Conservation (phyloP, 2,329 filamentous ascomycete species). For the Dactylonectria macrodidyma region DNA sequence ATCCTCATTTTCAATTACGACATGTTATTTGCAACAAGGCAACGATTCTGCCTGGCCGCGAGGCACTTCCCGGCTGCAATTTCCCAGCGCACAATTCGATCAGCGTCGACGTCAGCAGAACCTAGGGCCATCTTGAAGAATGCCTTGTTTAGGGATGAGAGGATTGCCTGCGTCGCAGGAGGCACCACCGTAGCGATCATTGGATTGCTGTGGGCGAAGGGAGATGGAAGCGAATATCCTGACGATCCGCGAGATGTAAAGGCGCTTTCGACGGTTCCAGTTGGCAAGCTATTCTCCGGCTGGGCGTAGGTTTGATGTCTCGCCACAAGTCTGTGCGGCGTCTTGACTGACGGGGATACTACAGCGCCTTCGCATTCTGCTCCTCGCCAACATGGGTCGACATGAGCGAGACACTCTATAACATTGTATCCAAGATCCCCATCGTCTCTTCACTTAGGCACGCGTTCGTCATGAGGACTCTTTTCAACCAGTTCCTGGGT, state of each 20-base stretch:
- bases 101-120: too few relatives aligned
- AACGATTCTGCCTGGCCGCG: too few relatives aligned
- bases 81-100: too few relatives aligned
- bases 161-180: not conserved
- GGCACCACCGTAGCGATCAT: constrained; percentile 2
- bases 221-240: constrained; percentile 8
- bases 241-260: constrained; percentile 15
- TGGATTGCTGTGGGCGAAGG: constrained; percentile 12
- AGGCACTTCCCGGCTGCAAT: too few relatives aligned
- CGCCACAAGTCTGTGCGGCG: not conserved
- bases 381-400: constrained; percentile 41
- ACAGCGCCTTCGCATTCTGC: constrained; percentile 40
- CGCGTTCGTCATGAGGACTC: constrained; percentile 34
- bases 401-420: constrained; percentile 38
- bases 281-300: constrained; percentile 23
- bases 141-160: constrained; percentile 1
- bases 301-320: constrained; percentile 18
- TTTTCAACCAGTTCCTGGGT: constrained; percentile 42
- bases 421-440: constrained; percentile 32
- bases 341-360: not conserved
- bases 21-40: too few relatives aligned
- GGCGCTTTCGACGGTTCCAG: constrained; percentile 17
- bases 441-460: constrained; percentile 36
- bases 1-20: too few relatives aligned
- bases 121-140: not conserved